Evolutionary conservation across 139 green algal genomes (phyloP).

Genomic region (Limnomonas spitsbergensis): DNA sequence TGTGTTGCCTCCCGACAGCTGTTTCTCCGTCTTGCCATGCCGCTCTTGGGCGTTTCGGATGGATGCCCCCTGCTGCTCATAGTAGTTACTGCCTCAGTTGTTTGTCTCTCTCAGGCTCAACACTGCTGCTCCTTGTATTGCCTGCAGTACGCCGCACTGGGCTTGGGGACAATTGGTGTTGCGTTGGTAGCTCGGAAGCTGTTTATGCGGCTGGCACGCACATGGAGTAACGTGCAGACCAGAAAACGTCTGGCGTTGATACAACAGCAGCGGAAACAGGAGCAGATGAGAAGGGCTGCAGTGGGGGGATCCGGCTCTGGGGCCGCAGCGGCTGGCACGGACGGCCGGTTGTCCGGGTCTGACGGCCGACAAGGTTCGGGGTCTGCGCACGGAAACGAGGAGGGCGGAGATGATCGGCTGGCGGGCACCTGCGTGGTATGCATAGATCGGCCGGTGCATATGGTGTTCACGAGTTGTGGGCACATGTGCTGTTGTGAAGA

Average conservation of each 20-base stretch:
- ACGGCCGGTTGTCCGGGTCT: too few species aligned
- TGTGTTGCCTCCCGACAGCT: too few species aligned
- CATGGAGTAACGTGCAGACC: not conserved
- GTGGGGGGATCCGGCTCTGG: too few species aligned
- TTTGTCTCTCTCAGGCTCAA: too few species aligned
- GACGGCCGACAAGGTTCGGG: too few species aligned
- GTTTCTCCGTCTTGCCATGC: too few species aligned
- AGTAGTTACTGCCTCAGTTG: too few species aligned
- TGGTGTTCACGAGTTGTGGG: constrained; percentile 31
- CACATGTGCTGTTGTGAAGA: constrained; percentile 32
- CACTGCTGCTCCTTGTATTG: too few species aligned
- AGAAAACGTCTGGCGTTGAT: not conserved
- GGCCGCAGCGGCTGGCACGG: too few species aligned
- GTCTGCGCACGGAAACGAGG: not conserved
- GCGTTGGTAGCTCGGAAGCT: not conserved
- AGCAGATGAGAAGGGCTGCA: not conserved
- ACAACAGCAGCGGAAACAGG: not conserved
- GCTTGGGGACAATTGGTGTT: not conserved
- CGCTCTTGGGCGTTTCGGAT: too few species aligned
- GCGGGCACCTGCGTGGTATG: constrained; percentile 37
- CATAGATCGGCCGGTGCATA: constrained; percentile 15
- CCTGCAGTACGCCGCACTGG: too few species aligned
- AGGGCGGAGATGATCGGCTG: not conserved
- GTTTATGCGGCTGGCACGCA: not conserved
- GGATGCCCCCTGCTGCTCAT: too few species aligned